phyloP scores from a whole-genome alignment of 345 rosid genomes.

The Cardamine chenopodiifolia region DNA sequence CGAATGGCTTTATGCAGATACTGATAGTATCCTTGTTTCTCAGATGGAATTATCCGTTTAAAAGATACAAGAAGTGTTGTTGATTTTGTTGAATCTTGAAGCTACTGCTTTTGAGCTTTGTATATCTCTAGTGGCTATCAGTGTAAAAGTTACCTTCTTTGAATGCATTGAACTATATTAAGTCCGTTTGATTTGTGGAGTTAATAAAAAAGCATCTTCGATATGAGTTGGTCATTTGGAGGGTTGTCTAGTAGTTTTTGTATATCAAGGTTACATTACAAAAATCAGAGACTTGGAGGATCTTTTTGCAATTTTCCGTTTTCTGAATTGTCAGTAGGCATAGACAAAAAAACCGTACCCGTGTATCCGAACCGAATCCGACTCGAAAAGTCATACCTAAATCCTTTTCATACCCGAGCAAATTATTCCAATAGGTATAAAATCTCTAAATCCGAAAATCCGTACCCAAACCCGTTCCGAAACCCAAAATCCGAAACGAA shows the following conservation, averaged over 20 bases:
- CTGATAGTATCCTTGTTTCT: slow-evolving; percentile 79
- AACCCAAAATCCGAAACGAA: too few relatives aligned
- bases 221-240: neutral
- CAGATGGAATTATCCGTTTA: slow-evolving; percentile 59
- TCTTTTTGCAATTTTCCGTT: neutral
- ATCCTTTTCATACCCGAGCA: too few relatives aligned
- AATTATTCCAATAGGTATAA: too few relatives aligned
- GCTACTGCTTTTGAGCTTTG: slow-evolving; percentile 11
- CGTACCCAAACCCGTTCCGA: too few relatives aligned
- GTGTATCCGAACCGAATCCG: too few relatives aligned
- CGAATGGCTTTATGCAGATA: slow-evolving; percentile 87
- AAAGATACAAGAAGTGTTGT: neutral
- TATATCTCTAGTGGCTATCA: slow-evolving; percentile 7
- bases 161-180: neutral
- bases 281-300: neutral
- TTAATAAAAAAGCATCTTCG: neutral
- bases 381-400: too few relatives aligned
- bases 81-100: slow-evolving; percentile 6
- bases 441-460: too few relatives aligned
- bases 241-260: neutral
- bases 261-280: neutral
- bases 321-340: neutral
- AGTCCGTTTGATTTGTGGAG: slow-evolving; percentile 1
- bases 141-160: neutral
- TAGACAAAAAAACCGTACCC: too few relatives aligned